Evolutionary conservation across 2,329 filamentous ascomycete species (phyloP), one percentile per base, ranked within the genome.

Genomic region (Monosporascus cannonballus): DNA sequence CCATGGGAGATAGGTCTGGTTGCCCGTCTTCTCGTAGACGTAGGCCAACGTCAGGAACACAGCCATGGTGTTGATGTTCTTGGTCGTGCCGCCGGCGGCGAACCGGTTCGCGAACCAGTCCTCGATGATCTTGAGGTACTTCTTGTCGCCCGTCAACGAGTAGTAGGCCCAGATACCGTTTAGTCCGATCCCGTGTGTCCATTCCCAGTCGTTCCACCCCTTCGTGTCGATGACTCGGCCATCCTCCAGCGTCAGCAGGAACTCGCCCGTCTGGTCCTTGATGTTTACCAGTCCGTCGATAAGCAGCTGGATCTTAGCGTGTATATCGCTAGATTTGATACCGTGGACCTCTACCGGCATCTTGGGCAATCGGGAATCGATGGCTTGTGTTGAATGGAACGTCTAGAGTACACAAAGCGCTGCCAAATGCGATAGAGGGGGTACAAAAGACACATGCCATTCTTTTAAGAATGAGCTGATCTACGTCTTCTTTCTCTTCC

Each of bases 41-140:
- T 84, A 84, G 1, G 88, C 87, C 1, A 92, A 76, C 0, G 88
- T 89, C 20, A 91, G 72, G 67, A 92, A 89, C 0, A 84, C 84
- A 14, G 86, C 84, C 87, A 92, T 90, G 17, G 89, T 91, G 73
- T 90, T 91, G 76, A 90, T 90, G 68, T 92, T 92, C 68, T 92
- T 92, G 39, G 86, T 90, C 3, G 89, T 92, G 61, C 80, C 84
- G 20, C 86, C 86, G 51, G 84, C 83, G 1, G 76, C 77, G 56
- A 90, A 85, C 8, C 88, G 83, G 47, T 77, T 79, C 6, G 74
- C 72, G 70, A 90, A 92, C 89, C 89, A 93, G 53, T 80, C 76
- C 63, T 87, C 78, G 60, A 92, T 90, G 56, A 87, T 84, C 55
- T 76, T 69, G 20, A 90, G 76, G 51, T 81, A 80, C 30, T 73